Percentiles rank a stretch among this genome's conserved stretches.
Evolutionary conservation across 1,284 basidiomycete species (phyloP).

Genomic region (Ceratobasidium sp.): DNA sequence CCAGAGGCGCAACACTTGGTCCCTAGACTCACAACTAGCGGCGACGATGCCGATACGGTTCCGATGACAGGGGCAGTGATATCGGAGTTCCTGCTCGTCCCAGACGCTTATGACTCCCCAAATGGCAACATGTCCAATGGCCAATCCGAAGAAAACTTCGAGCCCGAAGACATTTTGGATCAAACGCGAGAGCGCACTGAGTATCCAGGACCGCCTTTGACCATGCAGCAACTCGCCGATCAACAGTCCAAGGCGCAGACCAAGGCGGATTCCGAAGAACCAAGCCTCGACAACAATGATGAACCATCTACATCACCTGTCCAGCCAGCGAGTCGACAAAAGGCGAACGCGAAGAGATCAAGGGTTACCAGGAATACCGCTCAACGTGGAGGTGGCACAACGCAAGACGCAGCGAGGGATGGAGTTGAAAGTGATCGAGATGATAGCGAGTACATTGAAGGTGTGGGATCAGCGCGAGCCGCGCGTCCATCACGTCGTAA

Average conservation of each 20-base stretch:
- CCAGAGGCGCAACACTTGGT: constrained; percentile 69
- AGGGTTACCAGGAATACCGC: constrained; percentile 12
- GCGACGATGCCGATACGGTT: constrained; percentile 11
- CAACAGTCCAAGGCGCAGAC: constrained; percentile 54
- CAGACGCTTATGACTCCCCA: background rate
- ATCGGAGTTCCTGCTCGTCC: background rate
- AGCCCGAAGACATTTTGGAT: constrained; percentile 44
- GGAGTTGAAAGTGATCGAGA: constrained; percentile 43
- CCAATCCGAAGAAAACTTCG: constrained; percentile 57
- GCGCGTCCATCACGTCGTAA: constrained; percentile 35
- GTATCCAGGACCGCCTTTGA: constrained; percentile 62
- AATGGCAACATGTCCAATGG: constrained; percentile 48
- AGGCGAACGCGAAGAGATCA: constrained; percentile 11
- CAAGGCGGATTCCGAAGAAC: constrained; percentile 38
- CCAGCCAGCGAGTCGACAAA: constrained; percentile 17
- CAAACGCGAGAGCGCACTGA: background rate
- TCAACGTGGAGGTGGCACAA: constrained; percentile 45
- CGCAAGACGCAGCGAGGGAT: constrained; percentile 52
- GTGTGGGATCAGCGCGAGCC: background rate
- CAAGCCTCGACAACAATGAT: constrained; percentile 32
- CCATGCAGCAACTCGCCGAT: constrained; percentile 77
- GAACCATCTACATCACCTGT: background rate
- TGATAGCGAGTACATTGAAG: constrained; percentile 22
- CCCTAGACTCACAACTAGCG: constrained; percentile 38
- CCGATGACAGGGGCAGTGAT: background rate